Percentiles rank a stretch among this genome's conserved stretches.
Conservation (phyloP, 805 yeast species). For the Torulaspora delbrueckii region DNA sequence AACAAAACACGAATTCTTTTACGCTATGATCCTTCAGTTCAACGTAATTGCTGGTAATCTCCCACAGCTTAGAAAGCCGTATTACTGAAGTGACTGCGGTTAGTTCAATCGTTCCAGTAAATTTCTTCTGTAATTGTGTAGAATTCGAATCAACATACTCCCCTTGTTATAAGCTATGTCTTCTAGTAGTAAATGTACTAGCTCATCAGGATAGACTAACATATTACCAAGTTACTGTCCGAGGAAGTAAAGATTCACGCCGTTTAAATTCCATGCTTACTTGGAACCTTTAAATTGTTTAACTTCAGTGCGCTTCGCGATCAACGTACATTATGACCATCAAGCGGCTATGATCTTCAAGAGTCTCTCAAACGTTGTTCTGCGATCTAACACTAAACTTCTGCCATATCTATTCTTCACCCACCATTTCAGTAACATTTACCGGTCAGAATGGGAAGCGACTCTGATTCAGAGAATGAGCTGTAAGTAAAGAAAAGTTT, state of each 20-base stretch:
- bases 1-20: constrained; percentile 20
- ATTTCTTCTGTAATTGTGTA: background rate
- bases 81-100: constrained; percentile 10
- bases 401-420: background rate
- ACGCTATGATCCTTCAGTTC: constrained; percentile 11
- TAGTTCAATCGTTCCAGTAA: background rate
- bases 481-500: constrained; percentile 12
- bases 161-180: constrained; percentile 35
- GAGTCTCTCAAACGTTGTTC: too few relatives aligned
- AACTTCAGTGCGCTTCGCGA: too few relatives aligned
- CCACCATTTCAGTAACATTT: background rate
- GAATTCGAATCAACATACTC: constrained; percentile 13
- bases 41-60: constrained; percentile 9
- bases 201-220: constrained; percentile 31
- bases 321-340: background rate
- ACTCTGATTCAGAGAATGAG: constrained; percentile 27
- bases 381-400: background rate
- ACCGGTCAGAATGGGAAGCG: constrained; percentile 12
- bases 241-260: background rate
- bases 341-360: background rate
- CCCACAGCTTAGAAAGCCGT: constrained; percentile 11
- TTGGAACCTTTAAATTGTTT: background rate
- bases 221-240: background rate
- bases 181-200: constrained; percentile 24
- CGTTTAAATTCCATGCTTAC: background rate